Evolutionary conservation across 768 basidiomycete species (phyloP), one percentile per base, ranked within the genome.

Genomic region (Exidia glandulosa): DNA sequence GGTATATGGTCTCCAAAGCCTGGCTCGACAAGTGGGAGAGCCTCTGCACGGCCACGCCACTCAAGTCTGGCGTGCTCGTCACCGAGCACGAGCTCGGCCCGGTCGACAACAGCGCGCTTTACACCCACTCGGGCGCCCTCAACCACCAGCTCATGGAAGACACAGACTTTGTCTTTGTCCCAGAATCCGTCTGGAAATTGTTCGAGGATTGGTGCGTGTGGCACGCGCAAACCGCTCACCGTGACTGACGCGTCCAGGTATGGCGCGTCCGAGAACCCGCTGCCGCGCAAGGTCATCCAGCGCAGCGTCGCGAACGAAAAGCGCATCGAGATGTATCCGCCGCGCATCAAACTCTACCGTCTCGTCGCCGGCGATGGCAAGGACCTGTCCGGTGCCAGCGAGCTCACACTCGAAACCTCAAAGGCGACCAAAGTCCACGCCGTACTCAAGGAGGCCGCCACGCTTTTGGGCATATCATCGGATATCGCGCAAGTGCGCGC

Each of bases 11-110:
- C 31, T 78, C 85, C 25, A 72, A 79, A 56, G 65, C 66, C 25
- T 95, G 92, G 92, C 88, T 80, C 75, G 79, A 79, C 60, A 81
- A 83, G 33, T 94, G 88, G 86, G 72, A 78, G 62, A 82, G 81
- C 65, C 90, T 88, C 12, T 86, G 86, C 67, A 78, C 81, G 0
- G 88, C 87, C 29, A 54, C 56, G 25, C 54, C 32, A 9, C 32
- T 23, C 50, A 54, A 54, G 27, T 27, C 50, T 10, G 27, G 50
- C 25, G 50, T 27, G 10, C 25, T 27, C 6, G 10, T 54, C 25
- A 29, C 6, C 50, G 50, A 54, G 30, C 6, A 23, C 58, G 79
- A 86, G 61, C 69, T 91, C 61, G 86, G 85, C 29, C 82, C 89
- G 32, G 82, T 94, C 57, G 82, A 93, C 69, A 94, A 94, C 70